These are phyloP conservation scores for Sambucus nigra DNA, from an alignment of 129 eudicot species.

Conservation along the genomic window DNA sequence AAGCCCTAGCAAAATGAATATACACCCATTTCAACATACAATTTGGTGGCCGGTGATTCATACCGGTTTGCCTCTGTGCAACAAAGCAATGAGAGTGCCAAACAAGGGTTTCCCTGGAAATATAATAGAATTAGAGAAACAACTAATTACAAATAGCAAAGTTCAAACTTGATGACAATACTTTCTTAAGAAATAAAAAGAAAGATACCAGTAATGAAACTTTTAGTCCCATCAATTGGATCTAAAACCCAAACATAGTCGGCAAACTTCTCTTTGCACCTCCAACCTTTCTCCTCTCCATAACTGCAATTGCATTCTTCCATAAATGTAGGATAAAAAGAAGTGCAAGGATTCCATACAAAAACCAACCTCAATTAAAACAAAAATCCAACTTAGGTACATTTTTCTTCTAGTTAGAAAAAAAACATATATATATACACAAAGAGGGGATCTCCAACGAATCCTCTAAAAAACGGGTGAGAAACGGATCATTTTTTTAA, in stretches of 20 bases:
- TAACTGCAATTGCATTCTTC: constrained; percentile 35
- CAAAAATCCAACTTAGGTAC: too few relatives aligned
- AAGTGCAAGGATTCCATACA: background rate
- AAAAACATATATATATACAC: too few relatives aligned
- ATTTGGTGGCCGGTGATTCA: constrained; percentile 14
- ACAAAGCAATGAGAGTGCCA: constrained; percentile 90
- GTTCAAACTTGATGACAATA: background rate
- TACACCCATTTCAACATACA: background rate
- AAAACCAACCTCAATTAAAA: too few relatives aligned
- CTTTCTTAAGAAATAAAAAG: background rate
- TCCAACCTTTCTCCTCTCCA: constrained; percentile 98
- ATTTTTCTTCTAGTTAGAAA: too few relatives aligned
- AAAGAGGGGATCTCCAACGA: background rate
- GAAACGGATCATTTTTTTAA: background rate
- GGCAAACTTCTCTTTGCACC: constrained; percentile 67
- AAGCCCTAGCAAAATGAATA: background rate
- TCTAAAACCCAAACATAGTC: constrained; percentile 98
- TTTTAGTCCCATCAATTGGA: constrained; percentile 94
- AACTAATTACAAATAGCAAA: background rate
- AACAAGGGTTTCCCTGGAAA: constrained; percentile 90
- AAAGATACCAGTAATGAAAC: constrained; percentile 82
- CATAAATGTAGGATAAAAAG: background rate
- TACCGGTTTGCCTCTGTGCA: constrained; percentile 94
- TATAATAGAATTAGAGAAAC: background rate
- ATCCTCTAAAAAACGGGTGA: background rate